These are phyloP conservation scores for Tylopilus felleus DNA, from an alignment of 768 basidiomycete species.

Conservation along the genomic window DNA sequence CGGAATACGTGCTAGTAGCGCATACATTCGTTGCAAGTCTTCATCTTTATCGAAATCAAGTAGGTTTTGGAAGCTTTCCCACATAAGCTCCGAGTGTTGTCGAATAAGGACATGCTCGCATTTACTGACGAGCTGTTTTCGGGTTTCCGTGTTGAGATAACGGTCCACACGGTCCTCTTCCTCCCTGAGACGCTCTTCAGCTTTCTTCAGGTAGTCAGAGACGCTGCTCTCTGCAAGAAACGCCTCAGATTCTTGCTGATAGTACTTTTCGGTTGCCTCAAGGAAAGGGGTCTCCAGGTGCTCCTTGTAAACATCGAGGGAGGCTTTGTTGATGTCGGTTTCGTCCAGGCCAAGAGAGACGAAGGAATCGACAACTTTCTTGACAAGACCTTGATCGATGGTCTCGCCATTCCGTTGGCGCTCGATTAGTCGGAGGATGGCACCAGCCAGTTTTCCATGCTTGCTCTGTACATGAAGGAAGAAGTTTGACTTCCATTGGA, in stretches of 20 bases:
- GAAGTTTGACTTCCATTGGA: constrained; percentile 92
- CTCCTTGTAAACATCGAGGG: constrained; percentile 89
- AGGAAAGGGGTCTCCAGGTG: constrained; percentile 91
- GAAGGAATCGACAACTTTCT: constrained; percentile 93
- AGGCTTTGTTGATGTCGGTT: constrained; percentile 85
- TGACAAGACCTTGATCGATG: constrained; percentile 89
- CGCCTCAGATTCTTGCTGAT: constrained; percentile 85
- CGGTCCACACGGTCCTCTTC: constrained; percentile 95
- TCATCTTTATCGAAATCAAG: constrained; percentile 94
- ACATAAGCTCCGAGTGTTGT: constrained; percentile 79
- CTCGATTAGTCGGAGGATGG: constrained; percentile 88
- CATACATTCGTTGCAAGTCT: constrained; percentile 94
- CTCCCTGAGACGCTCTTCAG: constrained; percentile 87
- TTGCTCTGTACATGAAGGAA: constrained; percentile 86
- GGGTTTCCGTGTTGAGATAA: constrained; percentile 86
- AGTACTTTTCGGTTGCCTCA: constrained; percentile 84
- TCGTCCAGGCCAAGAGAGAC: constrained; percentile 95
- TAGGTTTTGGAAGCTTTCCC: constrained; percentile 87
- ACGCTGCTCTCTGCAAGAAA: constrained; percentile 88
- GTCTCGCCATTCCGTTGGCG: constrained; percentile 90
- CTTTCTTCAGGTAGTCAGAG: constrained; percentile 93
- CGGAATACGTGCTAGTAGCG: constrained; percentile 83
- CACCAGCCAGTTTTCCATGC: constrained; percentile 77
- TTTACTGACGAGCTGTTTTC: constrained; percentile 72
- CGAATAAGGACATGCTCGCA: constrained; percentile 93